Percentiles rank a stretch among this genome's conserved stretches.
phyloP scores from a whole-genome alignment of 2,329 filamentous ascomycete species.

The Stachybotrys echinatus region DNA sequence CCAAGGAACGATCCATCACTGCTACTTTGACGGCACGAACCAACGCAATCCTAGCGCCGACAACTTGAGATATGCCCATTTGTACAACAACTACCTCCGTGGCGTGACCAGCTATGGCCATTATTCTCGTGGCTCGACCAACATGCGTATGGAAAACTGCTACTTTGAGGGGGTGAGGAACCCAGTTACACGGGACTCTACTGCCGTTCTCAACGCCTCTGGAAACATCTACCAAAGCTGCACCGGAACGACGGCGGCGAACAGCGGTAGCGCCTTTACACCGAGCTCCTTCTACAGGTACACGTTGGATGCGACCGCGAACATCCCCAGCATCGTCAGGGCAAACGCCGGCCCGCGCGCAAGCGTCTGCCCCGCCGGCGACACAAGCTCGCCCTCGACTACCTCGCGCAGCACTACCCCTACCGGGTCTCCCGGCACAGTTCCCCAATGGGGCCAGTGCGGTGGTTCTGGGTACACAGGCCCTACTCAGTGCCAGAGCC shows the following conservation, averaged over 20 bases:
- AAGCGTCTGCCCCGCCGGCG: too few relatives aligned
- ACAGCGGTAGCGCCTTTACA: slow-evolving; percentile 7
- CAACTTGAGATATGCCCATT: slow-evolving; percentile 10
- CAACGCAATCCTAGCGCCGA: slow-evolving; percentile 12
- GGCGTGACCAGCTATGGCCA: slow-evolving; percentile 11
- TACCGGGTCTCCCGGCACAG: neutral
- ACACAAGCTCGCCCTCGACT: slow-evolving; percentile 8
- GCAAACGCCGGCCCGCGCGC: slow-evolving; percentile 9
- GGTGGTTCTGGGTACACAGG: neutral
- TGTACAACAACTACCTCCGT: slow-evolving; percentile 13
- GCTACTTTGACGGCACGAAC: slow-evolving; percentile 11
- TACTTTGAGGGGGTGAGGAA: slow-evolving; percentile 10
- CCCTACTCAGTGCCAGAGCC: neutral
- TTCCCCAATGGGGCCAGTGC: neutral
- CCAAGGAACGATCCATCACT: slow-evolving; percentile 11
- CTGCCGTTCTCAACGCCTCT: slow-evolving; percentile 7
- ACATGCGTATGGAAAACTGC: slow-evolving; percentile 11
- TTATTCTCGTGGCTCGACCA: slow-evolving; percentile 11
- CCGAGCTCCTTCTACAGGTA: slow-evolving; percentile 10
- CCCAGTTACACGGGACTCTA: slow-evolving; percentile 8
- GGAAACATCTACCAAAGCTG: slow-evolving; percentile 10
- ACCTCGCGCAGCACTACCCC: neutral
- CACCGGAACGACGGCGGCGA: slow-evolving; percentile 5
- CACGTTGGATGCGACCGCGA: slow-evolving; percentile 8
- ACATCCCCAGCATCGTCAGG: slow-evolving; percentile 8